Percentiles rank a stretch among this genome's conserved stretches.
These are phyloP conservation scores for Luffa acutangula DNA, from an alignment of 306 rosid species.

Conservation along the genomic window DNA sequence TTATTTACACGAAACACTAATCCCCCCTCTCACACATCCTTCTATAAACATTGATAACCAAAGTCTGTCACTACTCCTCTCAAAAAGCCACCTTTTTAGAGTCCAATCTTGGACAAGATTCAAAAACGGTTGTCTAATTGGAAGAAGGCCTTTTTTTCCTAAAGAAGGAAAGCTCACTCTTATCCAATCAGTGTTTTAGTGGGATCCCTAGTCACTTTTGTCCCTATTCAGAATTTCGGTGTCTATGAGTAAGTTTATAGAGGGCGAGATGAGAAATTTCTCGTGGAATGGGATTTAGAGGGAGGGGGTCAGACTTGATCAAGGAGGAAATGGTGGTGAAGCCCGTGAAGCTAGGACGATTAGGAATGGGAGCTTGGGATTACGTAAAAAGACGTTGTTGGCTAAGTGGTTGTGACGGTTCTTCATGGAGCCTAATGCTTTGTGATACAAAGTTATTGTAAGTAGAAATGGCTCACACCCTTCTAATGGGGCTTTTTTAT, in stretches of 20 bases:
- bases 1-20: neutral
- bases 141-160: neutral
- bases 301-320: too few relatives aligned
- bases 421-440: too few relatives aligned
- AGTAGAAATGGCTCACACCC: too few relatives aligned
- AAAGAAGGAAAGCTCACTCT: neutral
- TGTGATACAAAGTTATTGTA: too few relatives aligned
- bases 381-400: too few relatives aligned
- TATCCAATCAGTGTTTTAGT: neutral
- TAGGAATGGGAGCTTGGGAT: too few relatives aligned
- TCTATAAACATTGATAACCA: neutral
- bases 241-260: neutral
- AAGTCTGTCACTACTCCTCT: neutral
- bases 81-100: neutral
- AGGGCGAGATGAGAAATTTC: neutral
- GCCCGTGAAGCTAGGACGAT: too few relatives aligned
- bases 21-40: neutral
- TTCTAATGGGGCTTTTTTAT: too few relatives aligned
- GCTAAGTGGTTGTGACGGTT: too few relatives aligned
- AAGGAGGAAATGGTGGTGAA: too few relatives aligned
- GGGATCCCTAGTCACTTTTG: neutral
- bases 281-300: too few relatives aligned
- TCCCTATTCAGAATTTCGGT: neutral
- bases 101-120: neutral
- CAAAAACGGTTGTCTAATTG: neutral